Evolutionary conservation across 805 yeast species (phyloP).

Genomic region (Jamesozyma lodderae): DNA sequence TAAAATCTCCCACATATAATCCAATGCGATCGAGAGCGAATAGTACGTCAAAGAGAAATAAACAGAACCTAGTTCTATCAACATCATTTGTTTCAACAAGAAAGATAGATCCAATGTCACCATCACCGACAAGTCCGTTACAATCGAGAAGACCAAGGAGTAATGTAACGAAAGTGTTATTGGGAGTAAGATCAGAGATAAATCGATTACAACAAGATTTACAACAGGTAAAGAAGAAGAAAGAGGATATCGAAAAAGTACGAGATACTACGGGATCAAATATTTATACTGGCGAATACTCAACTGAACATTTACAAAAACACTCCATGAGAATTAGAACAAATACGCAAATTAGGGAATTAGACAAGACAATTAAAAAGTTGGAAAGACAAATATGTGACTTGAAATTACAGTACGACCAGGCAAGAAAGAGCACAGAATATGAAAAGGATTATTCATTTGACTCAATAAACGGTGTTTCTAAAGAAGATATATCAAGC

Average conservation of each 20-base stretch:
- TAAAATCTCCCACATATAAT: slow-evolving; percentile 1
- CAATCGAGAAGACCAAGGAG: slow-evolving; percentile 18
- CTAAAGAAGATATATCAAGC: slow-evolving; percentile 1
- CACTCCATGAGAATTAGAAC: slow-evolving; percentile 29
- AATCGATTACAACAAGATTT: slow-evolving; percentile 19
- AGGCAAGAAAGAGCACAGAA: slow-evolving; percentile 7
- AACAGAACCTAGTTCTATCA: slow-evolving; percentile 25
- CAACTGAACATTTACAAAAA: slow-evolving; percentile 30
- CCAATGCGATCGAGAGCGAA: slow-evolving; percentile 3
- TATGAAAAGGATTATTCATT: slow-evolving; percentile 1
- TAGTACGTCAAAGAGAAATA: slow-evolving; percentile 10
- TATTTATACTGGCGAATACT: slow-evolving; percentile 28
- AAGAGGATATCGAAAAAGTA: slow-evolving; percentile 20
- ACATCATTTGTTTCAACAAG: slow-evolving; percentile 29
- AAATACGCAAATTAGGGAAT: slow-evolving; percentile 27
- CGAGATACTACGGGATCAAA: slow-evolving; percentile 24
- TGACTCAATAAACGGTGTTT: not conserved
- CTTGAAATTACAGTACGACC: slow-evolving; percentile 20
- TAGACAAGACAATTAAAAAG: slow-evolving; percentile 23
- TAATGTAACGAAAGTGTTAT: slow-evolving; percentile 16
- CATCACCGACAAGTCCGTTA: slow-evolving; percentile 26
- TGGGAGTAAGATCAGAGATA: slow-evolving; percentile 17
- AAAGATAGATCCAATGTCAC: slow-evolving; percentile 16
- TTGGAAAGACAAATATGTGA: slow-evolving; percentile 20
- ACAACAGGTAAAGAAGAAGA: slow-evolving; percentile 14